These are phyloP conservation scores for Tetracentron sinense DNA, from an alignment of 164 flowering plant genomes.

Conservation along the genomic window DNA sequence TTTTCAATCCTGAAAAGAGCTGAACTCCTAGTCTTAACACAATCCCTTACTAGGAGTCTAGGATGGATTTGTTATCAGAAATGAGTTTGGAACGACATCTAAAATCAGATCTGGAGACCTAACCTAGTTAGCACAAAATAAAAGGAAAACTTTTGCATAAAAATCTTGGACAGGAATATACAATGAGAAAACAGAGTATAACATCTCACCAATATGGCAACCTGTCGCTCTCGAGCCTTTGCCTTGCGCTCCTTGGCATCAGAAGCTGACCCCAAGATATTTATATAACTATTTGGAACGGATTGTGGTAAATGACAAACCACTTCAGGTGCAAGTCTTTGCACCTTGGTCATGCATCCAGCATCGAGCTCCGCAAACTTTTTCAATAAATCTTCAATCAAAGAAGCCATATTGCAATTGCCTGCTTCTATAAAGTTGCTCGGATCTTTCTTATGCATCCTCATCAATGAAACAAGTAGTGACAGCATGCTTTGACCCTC, in stretches of 20 bases:
- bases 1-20: too few relatives aligned
- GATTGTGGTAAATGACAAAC: constrained; percentile 43
- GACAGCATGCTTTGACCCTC: constrained; percentile 62
- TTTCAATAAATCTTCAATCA: constrained; percentile 57
- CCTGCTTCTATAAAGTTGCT: constrained; percentile 46
- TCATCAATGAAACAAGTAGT: constrained; percentile 72
- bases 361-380: constrained; percentile 66
- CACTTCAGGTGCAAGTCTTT: constrained; percentile 69
- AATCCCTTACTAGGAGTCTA: too few relatives aligned
- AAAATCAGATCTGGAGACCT: too few relatives aligned
- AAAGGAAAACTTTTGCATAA: too few relatives aligned
- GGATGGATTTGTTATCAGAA: too few relatives aligned
- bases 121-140: too few relatives aligned
- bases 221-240: constrained; percentile 85
- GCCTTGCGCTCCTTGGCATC: constrained; percentile 66
- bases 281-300: constrained; percentile 17
- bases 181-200: too few relatives aligned
- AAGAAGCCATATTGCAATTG: constrained; percentile 45
- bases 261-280: constrained; percentile 30
- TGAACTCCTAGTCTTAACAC: too few relatives aligned
- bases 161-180: too few relatives aligned
- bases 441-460: constrained; percentile 40
- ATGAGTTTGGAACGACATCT: too few relatives aligned
- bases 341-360: constrained; percentile 51
- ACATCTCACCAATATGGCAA: constrained; percentile 76